A percentile compares a stretch with the other conserved stretches of the same genome.
These are phyloP conservation scores for Aphanomyces astaci DNA, from an alignment of 352 stramenopile genomes.

Conservation along the genomic window DNA sequence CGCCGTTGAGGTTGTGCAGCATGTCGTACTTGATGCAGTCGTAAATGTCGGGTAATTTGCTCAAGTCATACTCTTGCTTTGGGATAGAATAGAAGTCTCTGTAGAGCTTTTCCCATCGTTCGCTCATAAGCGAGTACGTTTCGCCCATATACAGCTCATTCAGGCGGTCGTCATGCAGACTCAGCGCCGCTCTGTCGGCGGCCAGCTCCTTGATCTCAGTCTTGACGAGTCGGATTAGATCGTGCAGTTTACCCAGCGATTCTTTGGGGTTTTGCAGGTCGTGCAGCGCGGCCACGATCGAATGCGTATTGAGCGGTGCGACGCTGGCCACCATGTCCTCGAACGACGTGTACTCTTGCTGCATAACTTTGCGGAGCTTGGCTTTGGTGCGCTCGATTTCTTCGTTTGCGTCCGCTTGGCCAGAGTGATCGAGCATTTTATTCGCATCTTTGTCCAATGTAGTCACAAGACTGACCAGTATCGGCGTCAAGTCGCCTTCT, in stretches of 20 bases:
- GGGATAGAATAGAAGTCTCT: constrained; percentile 92
- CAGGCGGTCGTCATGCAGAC: neutral
- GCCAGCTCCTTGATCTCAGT: constrained; percentile 58
- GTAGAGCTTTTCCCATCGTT: constrained; percentile 92
- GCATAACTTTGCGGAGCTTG: constrained; percentile 88
- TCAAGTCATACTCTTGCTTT: constrained; percentile 89
- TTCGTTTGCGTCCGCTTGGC: constrained; percentile 95
- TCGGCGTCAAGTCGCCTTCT: constrained; percentile 98
- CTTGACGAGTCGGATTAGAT: constrained; percentile 69
- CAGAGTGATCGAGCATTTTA: constrained; percentile 98
- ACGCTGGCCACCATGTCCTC: constrained; percentile 61
- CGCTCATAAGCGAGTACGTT: constrained; percentile 90
- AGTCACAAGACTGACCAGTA: constrained; percentile 95
- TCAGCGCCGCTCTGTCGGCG: constrained; percentile 9
- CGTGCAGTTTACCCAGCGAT: constrained; percentile 52
- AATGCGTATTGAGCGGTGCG: constrained; percentile 63
- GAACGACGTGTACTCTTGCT: constrained; percentile 57
- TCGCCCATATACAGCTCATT: constrained; percentile 92
- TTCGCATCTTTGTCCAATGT: constrained; percentile 81
- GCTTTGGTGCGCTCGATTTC: constrained; percentile 74
- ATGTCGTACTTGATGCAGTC: constrained; percentile 98
- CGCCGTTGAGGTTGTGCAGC: constrained; percentile 90
- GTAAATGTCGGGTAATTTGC: constrained; percentile 96
- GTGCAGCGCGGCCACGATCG: constrained; percentile 65
- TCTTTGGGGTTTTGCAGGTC: constrained; percentile 80